Conservation (phyloP, 2,329 filamentous ascomycete species). For the Tolypocladium tropicale region DNA sequence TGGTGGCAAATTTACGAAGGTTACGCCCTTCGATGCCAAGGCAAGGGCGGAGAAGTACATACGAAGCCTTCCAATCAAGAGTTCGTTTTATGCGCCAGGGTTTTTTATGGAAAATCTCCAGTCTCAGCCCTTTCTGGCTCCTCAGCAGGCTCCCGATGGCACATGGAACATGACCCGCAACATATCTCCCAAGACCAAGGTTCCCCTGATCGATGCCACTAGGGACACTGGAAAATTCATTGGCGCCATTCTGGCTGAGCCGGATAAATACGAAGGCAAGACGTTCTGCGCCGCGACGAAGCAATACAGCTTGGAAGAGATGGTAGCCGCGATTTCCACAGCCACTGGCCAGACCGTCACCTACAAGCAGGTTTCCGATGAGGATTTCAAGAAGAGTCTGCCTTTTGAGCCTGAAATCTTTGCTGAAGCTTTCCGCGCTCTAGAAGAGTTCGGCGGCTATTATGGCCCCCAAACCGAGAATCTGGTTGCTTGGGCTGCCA, state of each 20-base stretch:
- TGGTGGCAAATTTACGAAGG: slow-evolving; percentile 19
- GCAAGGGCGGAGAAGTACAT: slow-evolving; percentile 42
- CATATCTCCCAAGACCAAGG: slow-evolving; percentile 12
- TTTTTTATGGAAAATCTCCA: slow-evolving; percentile 32
- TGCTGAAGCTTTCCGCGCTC: slow-evolving; percentile 1
- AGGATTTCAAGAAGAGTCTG: slow-evolving; percentile 9
- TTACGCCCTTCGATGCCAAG: slow-evolving; percentile 40
- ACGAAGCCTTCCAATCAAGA: slow-evolving; percentile 31
- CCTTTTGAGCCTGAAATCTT: slow-evolving; percentile 7
- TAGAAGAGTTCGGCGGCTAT: slow-evolving; percentile 13
- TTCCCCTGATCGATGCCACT: slow-evolving; percentile 34
- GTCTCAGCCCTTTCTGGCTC: slow-evolving; percentile 14
- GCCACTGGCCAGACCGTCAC: slow-evolving; percentile 26
- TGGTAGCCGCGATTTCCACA: slow-evolving; percentile 25
- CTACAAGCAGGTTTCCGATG: slow-evolving; percentile 9
- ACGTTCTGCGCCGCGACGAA: slow-evolving; percentile 31
- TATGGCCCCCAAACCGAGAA: slow-evolving; percentile 9
- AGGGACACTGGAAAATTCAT: slow-evolving; percentile 34
- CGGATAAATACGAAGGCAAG: slow-evolving; percentile 30
- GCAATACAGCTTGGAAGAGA: slow-evolving; percentile 25
- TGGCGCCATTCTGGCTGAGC: slow-evolving; percentile 28
- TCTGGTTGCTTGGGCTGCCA: slow-evolving; percentile 10
- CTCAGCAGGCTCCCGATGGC: slow-evolving; percentile 17
- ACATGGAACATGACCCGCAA: slow-evolving; percentile 14
- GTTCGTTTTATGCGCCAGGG: slow-evolving; percentile 29